phyloP scores from a whole-genome alignment of 202 grass and related monocot species.

The Bolboschoenoplectus hybrid region DNA sequence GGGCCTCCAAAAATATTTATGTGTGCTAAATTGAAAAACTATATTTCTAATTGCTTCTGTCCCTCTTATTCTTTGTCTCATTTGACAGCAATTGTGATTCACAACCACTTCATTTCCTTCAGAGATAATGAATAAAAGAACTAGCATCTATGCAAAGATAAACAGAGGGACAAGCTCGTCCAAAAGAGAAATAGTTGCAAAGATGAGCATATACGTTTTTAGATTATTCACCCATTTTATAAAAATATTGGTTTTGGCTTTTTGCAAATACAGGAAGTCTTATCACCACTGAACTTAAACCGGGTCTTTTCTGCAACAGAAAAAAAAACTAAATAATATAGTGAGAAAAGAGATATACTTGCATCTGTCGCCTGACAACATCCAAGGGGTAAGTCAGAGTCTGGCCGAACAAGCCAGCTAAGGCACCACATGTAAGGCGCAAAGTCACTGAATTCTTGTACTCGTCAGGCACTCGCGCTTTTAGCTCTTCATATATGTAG shows the following conservation, averaged over 20 bases:
- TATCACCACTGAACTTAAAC: background rate
- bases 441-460: constrained; percentile 81
- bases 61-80: background rate
- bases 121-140: constrained; percentile 19
- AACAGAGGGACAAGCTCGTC: background rate
- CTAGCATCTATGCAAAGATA: constrained; percentile 3
- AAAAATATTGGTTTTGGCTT: background rate
- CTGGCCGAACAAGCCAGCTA: constrained; percentile 97
- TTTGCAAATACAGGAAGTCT: background rate
- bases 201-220: background rate
- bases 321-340: background rate
- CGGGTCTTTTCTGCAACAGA: background rate
- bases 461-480: constrained; percentile 75
- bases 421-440: constrained; percentile 80
- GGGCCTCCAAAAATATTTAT: background rate
- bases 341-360: constrained; percentile 53
- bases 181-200: background rate
- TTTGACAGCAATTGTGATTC: background rate
- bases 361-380: constrained; percentile 98
- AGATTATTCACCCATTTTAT: background rate
- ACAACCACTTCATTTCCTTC: background rate
- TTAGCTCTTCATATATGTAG: constrained; percentile 96
- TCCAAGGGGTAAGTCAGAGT: constrained; percentile 95
- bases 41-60: background rate
- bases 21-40: background rate